These are phyloP conservation scores for Sugiyamaella boreocaroliniensis DNA, from an alignment of 805 yeast genomes.

Conservation along the genomic window DNA sequence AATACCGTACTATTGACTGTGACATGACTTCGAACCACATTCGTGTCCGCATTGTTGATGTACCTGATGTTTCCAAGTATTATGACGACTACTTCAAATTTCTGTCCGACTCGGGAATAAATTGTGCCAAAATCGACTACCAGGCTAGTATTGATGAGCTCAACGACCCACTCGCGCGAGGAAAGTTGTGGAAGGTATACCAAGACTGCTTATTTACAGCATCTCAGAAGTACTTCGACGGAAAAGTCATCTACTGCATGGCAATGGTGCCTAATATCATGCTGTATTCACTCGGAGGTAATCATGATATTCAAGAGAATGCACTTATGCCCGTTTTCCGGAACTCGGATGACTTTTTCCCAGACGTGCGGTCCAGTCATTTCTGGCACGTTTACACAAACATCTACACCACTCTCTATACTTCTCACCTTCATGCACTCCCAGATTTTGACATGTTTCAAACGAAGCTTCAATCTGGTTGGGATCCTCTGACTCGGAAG, in stretches of 20 bases:
- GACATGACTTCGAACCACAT: slow-evolving; percentile 1
- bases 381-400: slow-evolving; percentile 28
- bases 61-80: slow-evolving; percentile 15
- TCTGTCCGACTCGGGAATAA: slow-evolving; percentile 21
- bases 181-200: slow-evolving; percentile 17
- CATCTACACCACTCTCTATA: slow-evolving; percentile 21
- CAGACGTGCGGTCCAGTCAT: slow-evolving; percentile 23
- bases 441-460: slow-evolving; percentile 31
- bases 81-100: slow-evolving; percentile 25
- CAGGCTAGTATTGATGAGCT: slow-evolving; percentile 25
- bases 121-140: slow-evolving; percentile 27
- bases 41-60: slow-evolving; percentile 1
- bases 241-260: slow-evolving; percentile 27
- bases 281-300: slow-evolving; percentile 8
- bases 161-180: slow-evolving; percentile 10
- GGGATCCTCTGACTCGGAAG: slow-evolving; percentile 1
- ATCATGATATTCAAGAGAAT: not conserved
- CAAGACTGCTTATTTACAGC: slow-evolving; percentile 23
- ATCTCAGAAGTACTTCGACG: slow-evolving; percentile 19
- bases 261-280: slow-evolving; percentile 24
- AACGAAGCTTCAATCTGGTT: slow-evolving; percentile 14
- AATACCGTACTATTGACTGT: slow-evolving; percentile 14
- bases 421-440: slow-evolving; percentile 19
- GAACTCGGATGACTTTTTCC: slow-evolving; percentile 30
- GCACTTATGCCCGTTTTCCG: slow-evolving; percentile 23